These are phyloP conservation scores for Xerophyta viscosa DNA, from an alignment of 106 monocot genomes.

Conservation along the genomic window DNA sequence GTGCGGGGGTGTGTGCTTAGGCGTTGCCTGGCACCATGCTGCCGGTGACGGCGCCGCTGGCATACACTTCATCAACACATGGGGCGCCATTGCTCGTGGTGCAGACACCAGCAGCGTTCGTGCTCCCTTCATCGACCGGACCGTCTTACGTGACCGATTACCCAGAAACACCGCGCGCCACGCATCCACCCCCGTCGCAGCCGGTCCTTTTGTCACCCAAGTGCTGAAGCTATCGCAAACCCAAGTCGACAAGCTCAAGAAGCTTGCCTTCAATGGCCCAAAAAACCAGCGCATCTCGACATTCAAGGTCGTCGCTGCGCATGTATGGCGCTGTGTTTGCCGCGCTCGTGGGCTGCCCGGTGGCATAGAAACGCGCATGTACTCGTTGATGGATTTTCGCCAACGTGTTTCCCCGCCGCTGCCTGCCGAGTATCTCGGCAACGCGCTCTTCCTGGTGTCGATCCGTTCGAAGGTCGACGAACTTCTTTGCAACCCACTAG, in stretches of 20 bases:
- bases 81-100: conserved; percentile 17
- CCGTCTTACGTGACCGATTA: conserved; percentile 6
- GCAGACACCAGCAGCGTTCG: neutral
- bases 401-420: conserved; percentile 5
- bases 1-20: conserved; percentile 20
- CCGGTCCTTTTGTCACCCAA: neutral
- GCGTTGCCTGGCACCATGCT: conserved; percentile 4
- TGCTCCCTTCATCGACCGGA: conserved; percentile 9
- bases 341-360: conserved; percentile 5
- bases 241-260: conserved; percentile 15
- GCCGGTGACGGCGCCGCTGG: conserved; percentile 8
- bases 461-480: no score
- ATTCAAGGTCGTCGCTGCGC: conserved; percentile 12
- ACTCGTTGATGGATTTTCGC: conserved; percentile 11
- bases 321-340: conserved; percentile 30
- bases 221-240: neutral
- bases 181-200: no score
- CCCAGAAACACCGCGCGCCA: no score
- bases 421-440: no score
- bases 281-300: neutral
- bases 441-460: no score
- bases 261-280: no score
- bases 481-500: no score
- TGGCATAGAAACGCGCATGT: neutral
- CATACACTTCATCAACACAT: conserved; percentile 12